Conservation (phyloP, 352 stramenopile genomes). For the Globisporangium barbulae region DNA sequence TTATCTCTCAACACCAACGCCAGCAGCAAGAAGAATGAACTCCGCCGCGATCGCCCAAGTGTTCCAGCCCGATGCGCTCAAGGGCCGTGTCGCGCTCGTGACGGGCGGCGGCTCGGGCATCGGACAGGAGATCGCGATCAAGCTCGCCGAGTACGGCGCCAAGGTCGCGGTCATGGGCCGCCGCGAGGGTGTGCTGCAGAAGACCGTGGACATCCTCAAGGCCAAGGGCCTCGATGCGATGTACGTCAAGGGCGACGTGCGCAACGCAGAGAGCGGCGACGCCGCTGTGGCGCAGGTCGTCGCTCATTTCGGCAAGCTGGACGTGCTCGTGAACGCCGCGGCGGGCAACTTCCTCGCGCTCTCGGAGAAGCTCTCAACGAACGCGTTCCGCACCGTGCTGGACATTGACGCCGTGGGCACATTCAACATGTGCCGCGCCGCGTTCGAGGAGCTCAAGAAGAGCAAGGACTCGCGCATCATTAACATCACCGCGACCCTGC, state of each 20-base stretch:
- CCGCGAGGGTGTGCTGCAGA: conserved; percentile 86
- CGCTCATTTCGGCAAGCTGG: conserved; percentile 78
- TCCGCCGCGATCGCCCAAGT: conserved; percentile 40
- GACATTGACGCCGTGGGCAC: conserved; percentile 95
- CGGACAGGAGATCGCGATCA: conserved; percentile 92
- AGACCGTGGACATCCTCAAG: conserved; percentile 60
- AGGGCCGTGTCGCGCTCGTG: conserved; percentile 85
- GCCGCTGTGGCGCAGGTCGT: conserved; percentile 76
- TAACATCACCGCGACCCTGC: conserved; percentile 95
- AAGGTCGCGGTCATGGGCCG: conserved; percentile 93
- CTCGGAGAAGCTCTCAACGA: conserved; percentile 86
- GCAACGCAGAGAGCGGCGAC: conserved; percentile 73
- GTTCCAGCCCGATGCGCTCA: conserved; percentile 52
- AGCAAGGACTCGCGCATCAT: conserved; percentile 85
- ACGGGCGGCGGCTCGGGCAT: conserved; percentile 94
- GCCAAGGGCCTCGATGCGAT: conserved; percentile 51
- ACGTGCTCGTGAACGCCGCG: conserved; percentile 93
- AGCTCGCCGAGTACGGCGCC: conserved; percentile 90
- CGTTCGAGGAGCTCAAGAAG: conserved; percentile 80
- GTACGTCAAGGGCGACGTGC: conserved; percentile 79
- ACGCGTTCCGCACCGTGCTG: conserved; percentile 95
- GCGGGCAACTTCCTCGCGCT: conserved; percentile 93
- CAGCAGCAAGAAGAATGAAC: conserved; percentile 34
- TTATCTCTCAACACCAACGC: not conserved
- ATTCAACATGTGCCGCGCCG: conserved; percentile 94